Conservation (phyloP, 768 basidiomycete genomes). For the Crucibulum laeve region DNA sequence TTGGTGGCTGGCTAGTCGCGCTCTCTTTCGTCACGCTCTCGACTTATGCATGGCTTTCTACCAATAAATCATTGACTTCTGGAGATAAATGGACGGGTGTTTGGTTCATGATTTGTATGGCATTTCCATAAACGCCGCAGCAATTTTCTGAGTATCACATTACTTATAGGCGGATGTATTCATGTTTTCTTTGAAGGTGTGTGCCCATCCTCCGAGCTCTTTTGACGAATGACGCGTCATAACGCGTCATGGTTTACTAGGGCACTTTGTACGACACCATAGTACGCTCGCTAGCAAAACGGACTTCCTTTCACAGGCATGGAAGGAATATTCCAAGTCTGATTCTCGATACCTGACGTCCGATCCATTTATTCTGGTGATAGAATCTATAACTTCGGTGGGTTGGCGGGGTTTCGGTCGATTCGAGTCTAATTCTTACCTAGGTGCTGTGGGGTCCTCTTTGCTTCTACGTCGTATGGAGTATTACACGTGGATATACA, state of each 20-base stretch:
- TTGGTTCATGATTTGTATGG: slow-evolving; percentile 8
- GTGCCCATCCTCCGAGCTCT: neutral
- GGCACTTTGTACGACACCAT: slow-evolving; percentile 8
- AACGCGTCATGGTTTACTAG: slow-evolving; percentile 1
- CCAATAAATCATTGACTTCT: slow-evolving; percentile 1
- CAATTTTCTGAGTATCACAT: neutral
- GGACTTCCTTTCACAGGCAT: slow-evolving; percentile 9
- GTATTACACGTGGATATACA: slow-evolving; percentile 5
- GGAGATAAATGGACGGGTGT: slow-evolving; percentile 5
- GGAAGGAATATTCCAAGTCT: slow-evolving; percentile 11
- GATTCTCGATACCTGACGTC: slow-evolving; percentile 10
- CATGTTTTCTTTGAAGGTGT: slow-evolving; percentile 9
- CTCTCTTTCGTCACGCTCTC: neutral
- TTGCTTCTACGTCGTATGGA: slow-evolving; percentile 7
- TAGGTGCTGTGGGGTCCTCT: slow-evolving; percentile 9
- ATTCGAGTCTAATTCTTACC: neutral
- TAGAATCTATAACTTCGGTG: slow-evolving; percentile 8
- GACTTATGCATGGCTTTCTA: slow-evolving; percentile 5
- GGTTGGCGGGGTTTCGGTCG: neutral
- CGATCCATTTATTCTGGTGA: slow-evolving; percentile 5
- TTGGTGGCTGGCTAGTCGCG: slow-evolving; percentile 5
- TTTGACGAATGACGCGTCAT: neutral
- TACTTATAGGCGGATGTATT: slow-evolving; percentile 8
- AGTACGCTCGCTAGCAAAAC: slow-evolving; percentile 3
- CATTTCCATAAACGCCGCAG: too few relatives aligned